phyloP scores from a whole-genome alignment of 2,329 filamentous ascomycete genomes.

The Zymoseptoria brevis region DNA sequence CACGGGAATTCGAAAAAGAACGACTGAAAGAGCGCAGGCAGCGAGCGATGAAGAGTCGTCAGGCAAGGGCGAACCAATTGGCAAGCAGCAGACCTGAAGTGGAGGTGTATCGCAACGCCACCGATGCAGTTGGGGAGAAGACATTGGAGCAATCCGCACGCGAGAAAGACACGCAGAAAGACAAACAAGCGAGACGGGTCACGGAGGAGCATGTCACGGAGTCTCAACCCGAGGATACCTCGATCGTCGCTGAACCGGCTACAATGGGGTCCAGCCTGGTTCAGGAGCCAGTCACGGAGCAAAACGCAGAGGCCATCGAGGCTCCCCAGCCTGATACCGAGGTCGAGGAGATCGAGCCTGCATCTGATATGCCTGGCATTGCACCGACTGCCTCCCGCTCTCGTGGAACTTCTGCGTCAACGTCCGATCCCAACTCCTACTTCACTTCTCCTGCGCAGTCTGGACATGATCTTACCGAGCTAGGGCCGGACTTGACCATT shows the following conservation, averaged over 20 bases:
- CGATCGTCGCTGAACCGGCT: constrained; percentile 1
- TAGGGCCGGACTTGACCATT: constrained; percentile 62
- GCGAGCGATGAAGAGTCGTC: constrained; percentile 65
- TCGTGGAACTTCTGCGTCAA: constrained; percentile 37
- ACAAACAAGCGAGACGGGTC: constrained; percentile 6
- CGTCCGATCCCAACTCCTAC: constrained; percentile 42
- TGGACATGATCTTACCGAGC: constrained; percentile 35
- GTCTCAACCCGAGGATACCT: constrained; percentile 15
- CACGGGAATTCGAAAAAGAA: constrained; percentile 93
- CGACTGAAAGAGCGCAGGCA: constrained; percentile 77
- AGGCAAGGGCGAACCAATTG: constrained; percentile 76
- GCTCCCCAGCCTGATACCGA: constrained; percentile 2
- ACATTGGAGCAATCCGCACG: constrained; percentile 3
- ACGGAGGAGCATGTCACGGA: constrained; percentile 13
- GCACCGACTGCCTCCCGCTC: constrained; percentile 65
- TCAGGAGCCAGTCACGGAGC: constrained; percentile 4
- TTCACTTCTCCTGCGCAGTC: constrained; percentile 43
- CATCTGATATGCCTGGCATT: constrained; percentile 53
- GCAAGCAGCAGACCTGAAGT: constrained; percentile 93
- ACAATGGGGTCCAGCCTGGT: constrained; percentile 1
- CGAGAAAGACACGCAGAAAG: constrained; percentile 9
- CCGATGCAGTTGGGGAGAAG: constrained; percentile 63
- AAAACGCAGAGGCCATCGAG: constrained; percentile 1
- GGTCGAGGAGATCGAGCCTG: constrained; percentile 13
- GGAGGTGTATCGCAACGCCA: constrained; percentile 88